These are phyloP conservation scores for Colletotrichum sidae DNA, from an alignment of 2,329 filamentous ascomycete genomes.

Conservation along the genomic window DNA sequence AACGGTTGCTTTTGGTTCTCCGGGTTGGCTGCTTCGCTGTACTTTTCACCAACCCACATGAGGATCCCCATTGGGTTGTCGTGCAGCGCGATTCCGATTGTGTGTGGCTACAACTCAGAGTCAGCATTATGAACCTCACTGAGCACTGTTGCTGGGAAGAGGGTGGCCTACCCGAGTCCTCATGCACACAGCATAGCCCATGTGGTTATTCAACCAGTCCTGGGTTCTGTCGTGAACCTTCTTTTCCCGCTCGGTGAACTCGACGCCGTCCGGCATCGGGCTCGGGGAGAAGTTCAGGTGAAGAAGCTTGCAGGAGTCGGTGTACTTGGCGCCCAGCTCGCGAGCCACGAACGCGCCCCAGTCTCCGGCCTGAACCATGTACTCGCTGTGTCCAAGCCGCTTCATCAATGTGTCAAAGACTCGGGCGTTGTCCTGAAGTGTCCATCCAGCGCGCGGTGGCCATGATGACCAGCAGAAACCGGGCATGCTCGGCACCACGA, in stretches of 20 bases:
- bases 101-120: constrained; percentile 47
- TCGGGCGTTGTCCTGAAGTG: constrained; percentile 49
- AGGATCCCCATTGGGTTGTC: constrained; percentile 57
- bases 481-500: constrained; percentile 52
- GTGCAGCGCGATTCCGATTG: constrained; percentile 53
- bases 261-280: constrained; percentile 45
- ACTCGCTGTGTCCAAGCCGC: constrained; percentile 52
- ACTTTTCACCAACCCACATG: constrained; percentile 56
- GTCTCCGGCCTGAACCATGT: constrained; percentile 53
- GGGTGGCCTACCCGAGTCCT: constrained; percentile 44
- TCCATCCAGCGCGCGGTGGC: constrained; percentile 47
- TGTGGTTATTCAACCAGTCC: constrained; percentile 50
- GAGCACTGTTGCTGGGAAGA: neutral
- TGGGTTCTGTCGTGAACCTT: constrained; percentile 44
- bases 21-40: constrained; percentile 37
- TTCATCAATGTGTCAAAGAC: constrained; percentile 53
- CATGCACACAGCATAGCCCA: constrained; percentile 55
- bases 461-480: constrained; percentile 50
- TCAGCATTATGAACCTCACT: neutral
- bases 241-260: constrained; percentile 47
- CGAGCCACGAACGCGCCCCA: constrained; percentile 54
- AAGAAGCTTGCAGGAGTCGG: constrained; percentile 49
- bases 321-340: constrained; percentile 48
- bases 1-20: constrained; percentile 36
- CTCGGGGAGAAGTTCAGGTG: constrained; percentile 56